phyloP scores from a whole-genome alignment of 345 rosid species.

The Schrenkiella parvula region DNA sequence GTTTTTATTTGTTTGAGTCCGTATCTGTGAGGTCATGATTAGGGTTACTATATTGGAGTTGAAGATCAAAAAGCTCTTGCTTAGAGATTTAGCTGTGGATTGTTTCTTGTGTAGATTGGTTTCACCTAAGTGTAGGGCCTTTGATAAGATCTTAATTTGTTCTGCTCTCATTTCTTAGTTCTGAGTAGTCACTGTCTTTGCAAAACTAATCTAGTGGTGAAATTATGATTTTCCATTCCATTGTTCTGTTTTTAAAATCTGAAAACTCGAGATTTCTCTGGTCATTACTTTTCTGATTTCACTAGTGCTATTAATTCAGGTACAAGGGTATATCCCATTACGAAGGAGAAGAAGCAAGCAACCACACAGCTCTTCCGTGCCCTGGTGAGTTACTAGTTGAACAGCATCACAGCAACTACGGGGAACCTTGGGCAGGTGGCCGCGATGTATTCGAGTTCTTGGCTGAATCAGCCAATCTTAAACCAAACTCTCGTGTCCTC shows the following conservation, averaged over 20 bases:
- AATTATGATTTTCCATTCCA: neutral
- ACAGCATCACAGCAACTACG: slow-evolving; percentile 96
- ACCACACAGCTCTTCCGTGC: slow-evolving; percentile 85
- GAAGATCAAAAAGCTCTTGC: neutral
- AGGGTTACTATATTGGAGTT: neutral
- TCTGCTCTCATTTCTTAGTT: neutral
- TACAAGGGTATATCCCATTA: slow-evolving; percentile 96
- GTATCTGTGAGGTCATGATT: neutral
- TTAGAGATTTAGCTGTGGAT: neutral
- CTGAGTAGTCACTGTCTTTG: neutral
- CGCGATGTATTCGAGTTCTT: slow-evolving; percentile 94
- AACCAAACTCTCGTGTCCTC: slow-evolving; percentile 63
- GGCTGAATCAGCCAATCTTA: slow-evolving; percentile 56
- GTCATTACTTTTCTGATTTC: neutral
- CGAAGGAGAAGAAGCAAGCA: slow-evolving; percentile 57
- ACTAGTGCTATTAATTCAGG: slow-evolving; percentile 35
- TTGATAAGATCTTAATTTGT: neutral
- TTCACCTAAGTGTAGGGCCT: neutral
- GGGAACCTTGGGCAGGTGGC: slow-evolving; percentile 99
- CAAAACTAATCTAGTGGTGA: neutral
- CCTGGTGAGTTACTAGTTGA: slow-evolving; percentile 97
- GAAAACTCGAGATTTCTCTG: neutral
- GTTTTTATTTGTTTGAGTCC: neutral
- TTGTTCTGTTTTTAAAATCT: slow-evolving; percentile 2
- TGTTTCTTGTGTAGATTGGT: neutral